Base-by-base conservation (phyloP, 192 early-diverging fungal genomes). In the Coemansia sp. region DNA sequence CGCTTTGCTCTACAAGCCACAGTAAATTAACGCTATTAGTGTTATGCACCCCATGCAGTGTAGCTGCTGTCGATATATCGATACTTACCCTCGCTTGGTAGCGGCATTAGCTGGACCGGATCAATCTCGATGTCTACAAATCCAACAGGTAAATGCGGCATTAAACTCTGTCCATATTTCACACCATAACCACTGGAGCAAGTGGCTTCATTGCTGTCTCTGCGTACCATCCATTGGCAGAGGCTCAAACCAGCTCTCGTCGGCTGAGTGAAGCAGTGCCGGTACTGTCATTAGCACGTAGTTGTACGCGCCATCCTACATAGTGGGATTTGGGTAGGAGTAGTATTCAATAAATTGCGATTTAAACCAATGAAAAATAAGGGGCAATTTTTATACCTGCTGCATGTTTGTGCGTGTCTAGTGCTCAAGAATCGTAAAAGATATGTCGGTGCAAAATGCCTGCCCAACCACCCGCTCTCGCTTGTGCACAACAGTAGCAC, bases 101-200 rank as follows among this genome's bases (percentile, higher is more conserved):
- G 70, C 20, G 70, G 75, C 75, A 77, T 77, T 20, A 77, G 34
- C 33, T 77, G 75, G 16, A 62, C 66, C n/a, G 39, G 62, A 26
- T 77, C 75, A 26, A 77, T 59, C 23, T 77, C 75, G 35, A 77
- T 72, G 39, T 77, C 74, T 75, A 75, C 53, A 67, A 18, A 16
- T 18, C 33, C 10, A 23, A 8, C 13, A 36, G 5, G 35, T 23
- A 24, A 16, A 34, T 23, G 23, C 0, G 3, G 14, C 42, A 10
- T 28, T 56, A 45, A 34, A 26, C 35, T 34, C 13, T 58, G 14
- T 11, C 18, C 31, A 51, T 35, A 18, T 35, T 6, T 35, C 42
- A 38, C 35, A n/a, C 50, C 36, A 39, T 13, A 45, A 31, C 4
- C 48, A 26, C 8, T 9, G 20, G 2, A 45, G 18, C 18, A 14